These are phyloP conservation scores for Boletus rubropictus DNA, from an alignment of 768 basidiomycete genomes.

Conservation along the genomic window DNA sequence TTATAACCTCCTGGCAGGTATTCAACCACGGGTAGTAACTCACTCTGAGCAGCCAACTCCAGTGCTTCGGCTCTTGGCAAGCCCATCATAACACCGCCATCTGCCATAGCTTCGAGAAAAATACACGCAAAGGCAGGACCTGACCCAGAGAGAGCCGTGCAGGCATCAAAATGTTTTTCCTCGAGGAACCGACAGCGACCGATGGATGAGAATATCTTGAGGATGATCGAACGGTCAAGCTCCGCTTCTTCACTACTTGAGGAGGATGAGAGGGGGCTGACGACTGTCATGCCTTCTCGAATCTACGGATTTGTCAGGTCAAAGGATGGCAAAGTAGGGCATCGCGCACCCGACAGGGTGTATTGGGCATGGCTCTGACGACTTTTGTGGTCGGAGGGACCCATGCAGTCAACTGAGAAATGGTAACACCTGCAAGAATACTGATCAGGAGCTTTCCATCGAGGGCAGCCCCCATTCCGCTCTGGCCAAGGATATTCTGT, in stretches of 20 bases:
- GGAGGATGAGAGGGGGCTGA: constrained; percentile 63
- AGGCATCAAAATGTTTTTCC: constrained; percentile 98
- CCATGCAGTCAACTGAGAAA: constrained; percentile 71
- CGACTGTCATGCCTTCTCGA: constrained; percentile 96
- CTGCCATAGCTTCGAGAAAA: constrained; percentile 97
- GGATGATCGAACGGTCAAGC: constrained; percentile 64
- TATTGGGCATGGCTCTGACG: constrained; percentile 97
- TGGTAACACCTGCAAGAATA: constrained; percentile 95
- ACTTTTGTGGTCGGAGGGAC: constrained; percentile 74
- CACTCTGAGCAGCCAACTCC: constrained; percentile 94
- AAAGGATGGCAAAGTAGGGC: background rate
- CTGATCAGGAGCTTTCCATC: constrained; percentile 91
- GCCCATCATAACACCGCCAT: constrained; percentile 99
- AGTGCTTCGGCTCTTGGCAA: constrained; percentile 89
- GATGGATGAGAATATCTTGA: constrained; percentile 95
- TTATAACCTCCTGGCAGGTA: background rate
- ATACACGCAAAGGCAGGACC: constrained; percentile 97
- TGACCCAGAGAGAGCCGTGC: constrained; percentile 91
- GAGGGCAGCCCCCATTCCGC: constrained; percentile 78
- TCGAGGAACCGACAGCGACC: constrained; percentile 94
- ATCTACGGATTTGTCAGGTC: constrained; percentile 50
- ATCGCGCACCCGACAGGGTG: constrained; percentile 77
- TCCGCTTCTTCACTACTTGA: constrained; percentile 38
- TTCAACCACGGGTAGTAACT: constrained; percentile 20
- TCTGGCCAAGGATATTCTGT: constrained; percentile 59